Conservation (phyloP, 192 early-diverging fungal species). For the Ramicandelaber brevisporus region DNA sequence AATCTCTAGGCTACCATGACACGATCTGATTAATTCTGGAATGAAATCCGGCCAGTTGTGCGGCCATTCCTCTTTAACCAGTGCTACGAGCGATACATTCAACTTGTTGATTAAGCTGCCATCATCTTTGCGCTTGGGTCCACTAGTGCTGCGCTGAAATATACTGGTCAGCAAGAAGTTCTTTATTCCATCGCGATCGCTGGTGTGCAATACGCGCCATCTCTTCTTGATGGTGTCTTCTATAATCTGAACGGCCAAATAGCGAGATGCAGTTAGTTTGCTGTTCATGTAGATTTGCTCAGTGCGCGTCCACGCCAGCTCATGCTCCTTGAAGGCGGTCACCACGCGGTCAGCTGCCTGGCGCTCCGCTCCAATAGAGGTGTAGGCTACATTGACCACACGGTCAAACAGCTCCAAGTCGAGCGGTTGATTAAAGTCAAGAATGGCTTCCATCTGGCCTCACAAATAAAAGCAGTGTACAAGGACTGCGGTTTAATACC, state of each 20-base stretch:
- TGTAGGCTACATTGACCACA: constrained; percentile 64
- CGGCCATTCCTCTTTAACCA: constrained; percentile 99
- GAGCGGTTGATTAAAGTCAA: constrained; percentile 75
- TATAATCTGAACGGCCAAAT: too few species aligned
- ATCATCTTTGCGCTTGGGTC: too few species aligned
- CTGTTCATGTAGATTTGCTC: constrained; percentile 61
- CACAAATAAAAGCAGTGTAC: not conserved
- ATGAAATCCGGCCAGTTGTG: constrained; percentile 98
- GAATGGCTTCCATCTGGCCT: constrained; percentile 24
- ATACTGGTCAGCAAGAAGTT: too few species aligned
- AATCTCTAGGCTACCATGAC: constrained; percentile 67
- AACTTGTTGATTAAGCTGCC: constrained; percentile 55
- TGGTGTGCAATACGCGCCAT: too few species aligned
- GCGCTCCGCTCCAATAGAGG: constrained; percentile 30
- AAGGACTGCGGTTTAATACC: not conserved
- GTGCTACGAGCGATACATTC: constrained; percentile 94
- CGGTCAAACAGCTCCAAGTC: constrained; percentile 69
- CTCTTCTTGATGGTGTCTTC: too few species aligned
- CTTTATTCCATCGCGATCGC: too few species aligned
- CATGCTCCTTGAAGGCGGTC: constrained; percentile 84
- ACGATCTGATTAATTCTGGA: constrained; percentile 89
- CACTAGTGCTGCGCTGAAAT: too few species aligned
- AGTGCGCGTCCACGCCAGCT: constrained; percentile 84
- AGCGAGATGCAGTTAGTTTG: too few species aligned
- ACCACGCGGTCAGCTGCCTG: constrained; percentile 61